Evolutionary conservation across 441 rosid species (phyloP).

Genomic region (Rhodomyrtus psidioides): DNA sequence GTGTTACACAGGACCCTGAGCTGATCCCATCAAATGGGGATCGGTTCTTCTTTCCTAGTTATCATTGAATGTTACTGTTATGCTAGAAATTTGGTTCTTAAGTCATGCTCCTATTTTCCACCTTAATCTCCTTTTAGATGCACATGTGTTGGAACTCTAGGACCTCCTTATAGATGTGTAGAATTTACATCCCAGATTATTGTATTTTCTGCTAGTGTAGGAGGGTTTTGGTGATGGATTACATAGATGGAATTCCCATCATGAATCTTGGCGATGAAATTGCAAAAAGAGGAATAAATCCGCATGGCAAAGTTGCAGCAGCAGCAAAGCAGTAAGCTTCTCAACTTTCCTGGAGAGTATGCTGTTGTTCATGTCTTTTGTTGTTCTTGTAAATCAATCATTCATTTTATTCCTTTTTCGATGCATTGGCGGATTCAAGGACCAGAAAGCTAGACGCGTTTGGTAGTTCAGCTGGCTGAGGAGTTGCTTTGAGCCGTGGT

Average conservation of each 20-base stretch:
- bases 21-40: background rate
- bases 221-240: conserved; percentile 86
- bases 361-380: background rate
- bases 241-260: conserved; percentile 87
- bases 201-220: conserved; percentile 22
- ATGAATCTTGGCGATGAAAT: conserved; percentile 86
- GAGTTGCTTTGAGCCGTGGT: background rate
- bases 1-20: background rate
- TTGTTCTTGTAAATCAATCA: background rate
- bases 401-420: background rate
- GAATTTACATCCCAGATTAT: background rate
- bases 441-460: background rate
- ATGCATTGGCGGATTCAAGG: background rate
- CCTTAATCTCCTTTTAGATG: background rate
- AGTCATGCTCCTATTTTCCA: background rate
- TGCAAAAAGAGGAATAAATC: conserved; percentile 89
- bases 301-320: conserved; percentile 72
- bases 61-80: background rate
- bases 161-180: background rate
- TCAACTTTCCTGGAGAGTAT: conserved; percentile 30
- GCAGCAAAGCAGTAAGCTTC: conserved; percentile 91
- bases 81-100: background rate
- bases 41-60: background rate
- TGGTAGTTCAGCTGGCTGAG: background rate
- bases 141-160: background rate